phyloP scores from a whole-genome alignment of 2,329 filamentous ascomycete species.

The Bipolaris cookei region DNA sequence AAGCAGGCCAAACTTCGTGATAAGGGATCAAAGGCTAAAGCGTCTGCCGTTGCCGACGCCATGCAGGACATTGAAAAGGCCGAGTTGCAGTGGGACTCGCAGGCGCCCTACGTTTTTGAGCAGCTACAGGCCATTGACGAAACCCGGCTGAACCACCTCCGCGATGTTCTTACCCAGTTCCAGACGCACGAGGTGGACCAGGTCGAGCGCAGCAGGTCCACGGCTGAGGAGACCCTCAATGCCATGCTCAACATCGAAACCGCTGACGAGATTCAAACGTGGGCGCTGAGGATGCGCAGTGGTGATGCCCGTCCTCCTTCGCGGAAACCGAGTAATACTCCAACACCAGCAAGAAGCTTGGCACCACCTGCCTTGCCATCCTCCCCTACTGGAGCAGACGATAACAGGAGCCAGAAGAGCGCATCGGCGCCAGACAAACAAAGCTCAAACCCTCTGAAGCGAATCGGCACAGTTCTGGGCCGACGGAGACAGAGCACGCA shows the following conservation, averaged over 20 bases:
- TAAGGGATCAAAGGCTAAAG: slow-evolving; percentile 78
- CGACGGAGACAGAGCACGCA: slow-evolving; percentile 49
- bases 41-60: slow-evolving; percentile 78
- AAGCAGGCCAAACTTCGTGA: slow-evolving; percentile 82
- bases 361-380: slow-evolving; percentile 43
- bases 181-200: slow-evolving; percentile 92
- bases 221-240: slow-evolving; percentile 80
- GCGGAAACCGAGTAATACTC: slow-evolving; percentile 43
- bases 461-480: slow-evolving; percentile 51
- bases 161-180: slow-evolving; percentile 89
- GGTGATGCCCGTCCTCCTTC: slow-evolving; percentile 43
- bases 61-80: slow-evolving; percentile 76
- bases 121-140: slow-evolving; percentile 90
- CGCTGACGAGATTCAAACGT: slow-evolving; percentile 81
- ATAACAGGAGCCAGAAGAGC: slow-evolving; percentile 63
- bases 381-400: slow-evolving; percentile 54
- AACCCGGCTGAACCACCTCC: slow-evolving; percentile 83
- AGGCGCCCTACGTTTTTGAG: slow-evolving; percentile 94
- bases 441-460: slow-evolving; percentile 48
- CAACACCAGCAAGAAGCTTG: slow-evolving; percentile 43
- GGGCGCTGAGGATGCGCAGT: slow-evolving; percentile 57
- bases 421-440: slow-evolving; percentile 51
- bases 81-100: slow-evolving; percentile 87
- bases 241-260: slow-evolving; percentile 86
- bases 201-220: slow-evolving; percentile 74